Evolutionary conservation across 1,139 yeast genomes (phyloP).

Genomic region (Diutina scorzettiae): DNA sequence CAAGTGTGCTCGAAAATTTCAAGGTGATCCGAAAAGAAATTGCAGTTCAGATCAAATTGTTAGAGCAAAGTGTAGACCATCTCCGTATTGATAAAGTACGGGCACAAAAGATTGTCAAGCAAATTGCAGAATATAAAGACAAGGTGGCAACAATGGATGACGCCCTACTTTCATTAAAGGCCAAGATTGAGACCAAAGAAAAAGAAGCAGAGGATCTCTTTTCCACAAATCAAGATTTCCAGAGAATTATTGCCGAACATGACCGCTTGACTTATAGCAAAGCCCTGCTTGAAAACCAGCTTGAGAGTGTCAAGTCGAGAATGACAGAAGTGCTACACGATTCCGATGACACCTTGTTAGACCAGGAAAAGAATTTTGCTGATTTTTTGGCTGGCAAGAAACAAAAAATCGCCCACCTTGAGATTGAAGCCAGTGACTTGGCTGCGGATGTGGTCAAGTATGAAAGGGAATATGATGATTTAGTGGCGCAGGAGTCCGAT

Average conservation of each 20-base stretch:
- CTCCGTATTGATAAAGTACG: slow-evolving; percentile 61
- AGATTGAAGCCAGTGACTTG: background rate
- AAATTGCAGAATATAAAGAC: slow-evolving; percentile 30
- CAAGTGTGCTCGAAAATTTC: slow-evolving; percentile 77
- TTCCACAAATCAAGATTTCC: slow-evolving; percentile 72
- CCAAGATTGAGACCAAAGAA: slow-evolving; percentile 18
- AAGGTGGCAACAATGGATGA: slow-evolving; percentile 33
- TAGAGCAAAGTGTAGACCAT: slow-evolving; percentile 71
- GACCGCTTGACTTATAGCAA: background rate
- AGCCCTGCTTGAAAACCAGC: background rate
- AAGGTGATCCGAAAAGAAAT: slow-evolving; percentile 70
- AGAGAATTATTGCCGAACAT: slow-evolving; percentile 23
- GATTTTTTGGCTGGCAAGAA: background rate
- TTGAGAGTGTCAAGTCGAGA: background rate
- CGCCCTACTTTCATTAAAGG: slow-evolving; percentile 40
- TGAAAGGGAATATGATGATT: background rate
- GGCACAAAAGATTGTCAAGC: slow-evolving; percentile 45
- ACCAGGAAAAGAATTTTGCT: background rate
- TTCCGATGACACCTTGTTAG: background rate
- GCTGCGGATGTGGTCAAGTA: background rate
- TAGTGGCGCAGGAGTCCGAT: background rate
- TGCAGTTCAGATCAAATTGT: slow-evolving; percentile 57
- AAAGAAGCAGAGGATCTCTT: slow-evolving; percentile 51
- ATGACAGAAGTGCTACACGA: background rate
- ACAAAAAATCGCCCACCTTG: background rate